Evolutionary conservation across 805 yeast species (phyloP).

Genomic region (Saccharomycopsis fibuligera): DNA sequence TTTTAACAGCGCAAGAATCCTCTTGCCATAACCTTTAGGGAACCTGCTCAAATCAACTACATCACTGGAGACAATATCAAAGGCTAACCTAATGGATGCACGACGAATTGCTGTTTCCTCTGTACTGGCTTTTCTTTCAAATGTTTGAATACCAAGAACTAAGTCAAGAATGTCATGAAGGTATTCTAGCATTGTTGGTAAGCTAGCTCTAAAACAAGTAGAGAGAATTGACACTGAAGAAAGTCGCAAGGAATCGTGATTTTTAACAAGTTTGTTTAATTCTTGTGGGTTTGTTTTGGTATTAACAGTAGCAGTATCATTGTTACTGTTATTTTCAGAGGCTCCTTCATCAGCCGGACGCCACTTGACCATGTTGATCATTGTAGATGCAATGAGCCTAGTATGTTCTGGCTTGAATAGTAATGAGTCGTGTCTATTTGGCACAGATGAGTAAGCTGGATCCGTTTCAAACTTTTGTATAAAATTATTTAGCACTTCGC

Average conservation of each 20-base stretch:
- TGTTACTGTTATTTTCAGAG: conserved; percentile 23
- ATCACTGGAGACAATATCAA: conserved; percentile 48
- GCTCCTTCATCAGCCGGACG: no score
- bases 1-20: conserved; percentile 3
- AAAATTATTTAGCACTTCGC: conserved; percentile 55
- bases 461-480: conserved; percentile 11
- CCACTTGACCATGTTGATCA: conserved; percentile 43
- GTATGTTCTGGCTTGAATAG: conserved; percentile 39
- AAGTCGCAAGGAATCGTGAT: conserved; percentile 66
- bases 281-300: no score
- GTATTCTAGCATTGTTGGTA: conserved; percentile 42
- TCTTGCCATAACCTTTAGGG: conserved; percentile 40
- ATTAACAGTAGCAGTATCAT: not conserved
- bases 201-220: conserved; percentile 51
- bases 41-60: conserved; percentile 38
- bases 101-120: conserved; percentile 51
- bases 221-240: conserved; percentile 88
- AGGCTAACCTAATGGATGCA: conserved; percentile 63
- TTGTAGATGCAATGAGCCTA: conserved; percentile 33
- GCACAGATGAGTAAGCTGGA: conserved; percentile 7
- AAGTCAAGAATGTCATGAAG: conserved; percentile 65
- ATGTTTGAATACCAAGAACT: conserved; percentile 63
- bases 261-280: no score
- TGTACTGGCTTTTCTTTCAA: conserved; percentile 45
- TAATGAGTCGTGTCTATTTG: conserved; percentile 9